A percentile compares a stretch with the other conserved stretches of the same genome.
Conservation (phyloP, 139 green algal genomes). For the Chlorella sp. region DNA sequence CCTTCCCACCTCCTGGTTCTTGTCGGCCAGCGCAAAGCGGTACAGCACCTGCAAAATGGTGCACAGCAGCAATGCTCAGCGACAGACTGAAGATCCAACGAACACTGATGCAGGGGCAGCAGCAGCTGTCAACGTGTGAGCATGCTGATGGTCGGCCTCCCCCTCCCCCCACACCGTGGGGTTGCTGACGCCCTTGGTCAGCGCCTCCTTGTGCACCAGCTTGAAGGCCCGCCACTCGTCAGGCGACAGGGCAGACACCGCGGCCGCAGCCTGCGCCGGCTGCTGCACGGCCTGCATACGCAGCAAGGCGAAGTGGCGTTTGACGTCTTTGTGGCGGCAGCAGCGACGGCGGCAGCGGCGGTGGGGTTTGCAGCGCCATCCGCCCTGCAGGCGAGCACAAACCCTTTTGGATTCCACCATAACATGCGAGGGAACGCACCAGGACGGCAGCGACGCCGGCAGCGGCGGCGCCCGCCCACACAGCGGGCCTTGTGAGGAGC, state of each 20-base stretch:
- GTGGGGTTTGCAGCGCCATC: not conserved
- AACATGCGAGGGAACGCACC: too few species aligned
- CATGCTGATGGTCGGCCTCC: too few species aligned
- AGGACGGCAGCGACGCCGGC: too few species aligned
- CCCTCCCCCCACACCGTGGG: not conserved
- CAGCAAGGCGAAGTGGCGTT: not conserved
- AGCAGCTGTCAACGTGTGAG: too few species aligned
- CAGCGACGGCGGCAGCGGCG: not conserved
- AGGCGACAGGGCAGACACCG: slow-evolving; percentile 2
- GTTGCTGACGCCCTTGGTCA: slow-evolving; percentile 39
- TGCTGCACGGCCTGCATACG: not conserved
- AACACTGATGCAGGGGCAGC: too few species aligned
- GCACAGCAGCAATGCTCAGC: too few species aligned
- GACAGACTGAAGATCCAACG: too few species aligned
- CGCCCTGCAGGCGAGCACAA: not conserved
- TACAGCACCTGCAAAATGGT: not conserved
- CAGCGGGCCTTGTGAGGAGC: too few species aligned
- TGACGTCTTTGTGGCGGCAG: not conserved
- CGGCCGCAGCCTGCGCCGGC: slow-evolving; percentile 12
- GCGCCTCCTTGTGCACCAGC: slow-evolving; percentile 44
- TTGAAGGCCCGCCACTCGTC: slow-evolving; percentile 58
- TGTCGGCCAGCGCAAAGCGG: slow-evolving; percentile 52
- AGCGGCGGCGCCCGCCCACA: too few species aligned
- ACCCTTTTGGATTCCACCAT: not conserved
- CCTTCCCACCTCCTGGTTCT: slow-evolving; percentile 14